phyloP scores from a whole-genome alignment of 2,329 filamentous ascomycete species.

The Ophiostoma populinum region DNA sequence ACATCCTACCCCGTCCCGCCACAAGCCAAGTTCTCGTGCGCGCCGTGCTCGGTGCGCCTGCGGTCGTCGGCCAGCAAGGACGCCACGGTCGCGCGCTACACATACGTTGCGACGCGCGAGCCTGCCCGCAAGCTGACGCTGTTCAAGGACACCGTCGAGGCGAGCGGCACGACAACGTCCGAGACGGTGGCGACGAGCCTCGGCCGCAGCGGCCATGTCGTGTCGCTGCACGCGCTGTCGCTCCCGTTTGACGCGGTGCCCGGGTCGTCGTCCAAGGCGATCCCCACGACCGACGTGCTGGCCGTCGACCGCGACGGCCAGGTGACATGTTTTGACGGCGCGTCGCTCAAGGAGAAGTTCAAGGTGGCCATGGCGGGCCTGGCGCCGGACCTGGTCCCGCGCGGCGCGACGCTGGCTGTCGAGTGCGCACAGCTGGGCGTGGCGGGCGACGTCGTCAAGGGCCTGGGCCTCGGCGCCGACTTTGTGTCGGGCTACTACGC shows the following conservation, averaged over 20 bases:
- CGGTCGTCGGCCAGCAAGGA: conserved; percentile 29
- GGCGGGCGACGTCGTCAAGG: conserved; percentile 31
- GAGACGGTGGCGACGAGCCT: conserved; percentile 26
- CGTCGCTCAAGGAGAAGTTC: conserved; percentile 32
- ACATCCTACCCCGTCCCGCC: conserved; percentile 52
- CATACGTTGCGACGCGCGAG: conserved; percentile 40
- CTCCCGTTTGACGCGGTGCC: background rate
- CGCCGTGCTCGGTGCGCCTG: conserved; percentile 39
- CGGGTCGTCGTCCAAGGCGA: background rate
- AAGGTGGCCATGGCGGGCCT: conserved; percentile 25
- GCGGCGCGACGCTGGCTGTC: conserved; percentile 23
- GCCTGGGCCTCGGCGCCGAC: conserved; percentile 35
- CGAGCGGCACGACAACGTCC: conserved; percentile 33
- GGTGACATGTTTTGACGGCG: conserved; percentile 41
- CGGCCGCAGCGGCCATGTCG: conserved; percentile 21
- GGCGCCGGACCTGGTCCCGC: conserved; percentile 22
- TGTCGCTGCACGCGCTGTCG: conserved; percentile 24
- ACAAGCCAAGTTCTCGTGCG: conserved; percentile 44
- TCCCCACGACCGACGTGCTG: conserved; percentile 25
- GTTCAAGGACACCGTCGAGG: conserved; percentile 38
- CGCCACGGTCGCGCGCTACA: conserved; percentile 32
- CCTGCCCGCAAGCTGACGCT: conserved; percentile 34
- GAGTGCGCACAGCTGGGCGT: conserved; percentile 30
- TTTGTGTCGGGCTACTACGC: conserved; percentile 35
- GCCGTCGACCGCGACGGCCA: conserved; percentile 43